Evolutionary conservation across 169 alveolate species (phyloP), one percentile per base, ranked within the genome.

Genomic region (Eimeria brunetti): DNA sequence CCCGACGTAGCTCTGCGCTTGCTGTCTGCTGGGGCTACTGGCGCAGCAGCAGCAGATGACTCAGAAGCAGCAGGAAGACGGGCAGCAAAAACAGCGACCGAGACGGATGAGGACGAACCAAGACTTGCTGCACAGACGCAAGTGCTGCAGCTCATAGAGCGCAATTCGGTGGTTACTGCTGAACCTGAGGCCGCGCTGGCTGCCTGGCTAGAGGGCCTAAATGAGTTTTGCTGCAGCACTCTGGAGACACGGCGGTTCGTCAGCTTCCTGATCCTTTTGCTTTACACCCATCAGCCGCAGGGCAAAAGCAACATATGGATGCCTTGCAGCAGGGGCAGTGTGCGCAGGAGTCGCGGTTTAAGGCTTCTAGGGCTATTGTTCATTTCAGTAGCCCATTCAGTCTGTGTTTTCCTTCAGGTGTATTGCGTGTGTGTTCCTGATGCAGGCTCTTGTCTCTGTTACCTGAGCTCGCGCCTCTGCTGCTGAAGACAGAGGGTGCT

Each of bases 391-490:
- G 49, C 12, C 2, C 24, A 5, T 9, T 69, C 49, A 33, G 49
- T 44, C 41, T 1, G 11, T 24, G 7, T 30, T 33, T 6, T 44
- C 46, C 53, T 53, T 81, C 73, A 36, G 46, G 27, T 6, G 24
- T 22, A n/a, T 44, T 62, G 83, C 60, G 9, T 18, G 83, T 86
- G 44, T 64, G 49, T n/a, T 27, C 44, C 41, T 8, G 51, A 6
- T 46, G 46, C 93, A 86, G 93, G 20, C 62, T 86, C 41, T 41
- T 60, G 38, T 62, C 78, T 75, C 84, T 51, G 69, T 20, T 86
- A 41, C 93, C 93, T 33, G 93, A 86, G 51, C 44, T 86, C 67
- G 69, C 60, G 93, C 93, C 93, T 6, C 64, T 86, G 60, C 78
- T 86, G 67, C 83, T 41, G 80, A 84, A 46, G 51, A 36, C 36